Conservation (phyloP, 1,284 basidiomycete genomes). For the Papiliotrema nemorosa region DNA sequence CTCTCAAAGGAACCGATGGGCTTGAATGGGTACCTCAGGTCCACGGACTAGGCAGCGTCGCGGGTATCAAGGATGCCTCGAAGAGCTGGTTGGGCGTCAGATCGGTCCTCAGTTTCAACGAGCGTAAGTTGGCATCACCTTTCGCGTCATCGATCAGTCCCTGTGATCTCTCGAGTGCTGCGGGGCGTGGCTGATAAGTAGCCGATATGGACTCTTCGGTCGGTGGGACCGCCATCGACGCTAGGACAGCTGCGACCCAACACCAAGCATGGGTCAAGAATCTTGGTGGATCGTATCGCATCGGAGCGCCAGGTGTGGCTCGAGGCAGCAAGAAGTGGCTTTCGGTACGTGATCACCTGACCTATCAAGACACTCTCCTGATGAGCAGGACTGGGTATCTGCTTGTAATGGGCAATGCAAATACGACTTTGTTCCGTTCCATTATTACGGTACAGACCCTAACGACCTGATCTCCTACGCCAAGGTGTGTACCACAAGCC, state of each 20-base stretch:
- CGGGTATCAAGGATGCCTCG: slow-evolving; percentile 7
- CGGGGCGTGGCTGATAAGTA: not conserved
- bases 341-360: slow-evolving; percentile 16
- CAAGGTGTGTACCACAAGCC: slow-evolving; percentile 12
- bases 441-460: slow-evolving; percentile 36
- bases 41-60: not conserved
- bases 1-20: not conserved
- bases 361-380: not conserved
- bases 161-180: not conserved
- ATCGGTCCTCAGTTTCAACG: slow-evolving; percentile 34
- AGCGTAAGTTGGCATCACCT: slow-evolving; percentile 23
- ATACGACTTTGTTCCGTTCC: slow-evolving; percentile 38
- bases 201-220: slow-evolving; percentile 14
- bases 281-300: slow-evolving; percentile 20
- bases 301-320: slow-evolving; percentile 34
- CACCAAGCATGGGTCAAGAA: slow-evolving; percentile 28
- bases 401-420: slow-evolving; percentile 33
- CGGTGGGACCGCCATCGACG: slow-evolving; percentile 23
- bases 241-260: slow-evolving; percentile 19
- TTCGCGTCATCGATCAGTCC: not conserved
- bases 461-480: slow-evolving; percentile 29
- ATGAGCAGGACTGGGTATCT: slow-evolving; percentile 19
- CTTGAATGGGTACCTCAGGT: not conserved
- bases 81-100: slow-evolving; percentile 8
- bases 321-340: slow-evolving; percentile 34